Percentiles rank a stretch among this genome's conserved stretches.
Evolutionary conservation across 2,329 filamentous ascomycete species (phyloP).

Genomic region (Phaeophleospora eucalypticola): DNA sequence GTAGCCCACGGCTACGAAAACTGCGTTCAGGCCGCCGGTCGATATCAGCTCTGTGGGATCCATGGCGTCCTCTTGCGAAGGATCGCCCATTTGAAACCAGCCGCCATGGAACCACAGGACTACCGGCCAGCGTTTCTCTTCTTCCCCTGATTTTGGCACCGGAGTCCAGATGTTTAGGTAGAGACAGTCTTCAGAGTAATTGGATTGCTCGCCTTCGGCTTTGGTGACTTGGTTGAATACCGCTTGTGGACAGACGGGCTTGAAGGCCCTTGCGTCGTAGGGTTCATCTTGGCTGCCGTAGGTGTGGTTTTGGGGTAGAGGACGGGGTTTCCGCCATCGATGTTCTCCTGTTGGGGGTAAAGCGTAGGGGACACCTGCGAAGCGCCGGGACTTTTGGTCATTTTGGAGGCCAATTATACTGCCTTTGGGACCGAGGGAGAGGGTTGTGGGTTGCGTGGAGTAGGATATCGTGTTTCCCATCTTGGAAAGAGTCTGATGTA

Average conservation of each 20-base stretch:
- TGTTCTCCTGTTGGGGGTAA: conserved; percentile 7
- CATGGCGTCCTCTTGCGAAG: conserved; percentile 35
- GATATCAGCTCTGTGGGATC: conserved; percentile 40
- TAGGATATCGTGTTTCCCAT: conserved; percentile 8
- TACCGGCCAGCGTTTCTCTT: conserved; percentile 33
- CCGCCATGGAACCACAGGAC: conserved; percentile 46
- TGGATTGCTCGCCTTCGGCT: conserved; percentile 2
- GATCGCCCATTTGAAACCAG: conserved; percentile 35
- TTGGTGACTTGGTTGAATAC: conserved; percentile 6
- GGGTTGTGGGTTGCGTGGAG: neutral
- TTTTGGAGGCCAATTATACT: conserved; percentile 4
- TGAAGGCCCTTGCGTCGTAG: conserved; percentile 6
- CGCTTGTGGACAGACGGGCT: conserved; percentile 1
- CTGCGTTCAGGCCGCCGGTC: conserved; percentile 56
- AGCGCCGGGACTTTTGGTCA: conserved; percentile 1
- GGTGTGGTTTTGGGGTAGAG: neutral
- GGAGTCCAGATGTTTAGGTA: conserved; percentile 36
- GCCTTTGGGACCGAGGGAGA: conserved; percentile 6
- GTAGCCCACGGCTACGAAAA: conserved; percentile 52
- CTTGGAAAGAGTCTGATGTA: neutral
- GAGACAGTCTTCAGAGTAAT: conserved; percentile 32
- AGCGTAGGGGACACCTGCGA: conserved; percentile 7
- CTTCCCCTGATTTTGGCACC: conserved; percentile 3
- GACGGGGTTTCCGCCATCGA: conserved; percentile 8
- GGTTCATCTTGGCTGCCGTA: conserved; percentile 1